phyloP scores from a whole-genome alignment of 75 land plant genomes.

The Pseudotsuga menziesii region DNA sequence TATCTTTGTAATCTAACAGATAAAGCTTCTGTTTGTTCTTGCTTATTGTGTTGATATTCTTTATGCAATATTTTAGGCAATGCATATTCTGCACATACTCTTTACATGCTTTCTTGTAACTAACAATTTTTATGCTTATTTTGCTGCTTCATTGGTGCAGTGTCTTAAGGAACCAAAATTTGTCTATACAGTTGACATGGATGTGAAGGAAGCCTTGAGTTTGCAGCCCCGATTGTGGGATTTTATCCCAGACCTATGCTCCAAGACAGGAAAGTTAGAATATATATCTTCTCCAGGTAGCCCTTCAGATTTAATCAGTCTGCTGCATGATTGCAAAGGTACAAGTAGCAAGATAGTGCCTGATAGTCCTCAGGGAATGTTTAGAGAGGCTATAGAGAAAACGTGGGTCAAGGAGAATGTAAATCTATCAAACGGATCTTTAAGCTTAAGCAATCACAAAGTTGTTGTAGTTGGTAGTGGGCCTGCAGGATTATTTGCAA shows the following conservation, averaged over 20 bases:
- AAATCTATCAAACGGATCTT: background rate
- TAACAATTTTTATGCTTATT: background rate
- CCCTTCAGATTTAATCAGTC: constrained; percentile 33
- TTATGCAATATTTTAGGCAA: background rate
- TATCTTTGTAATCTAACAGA: background rate
- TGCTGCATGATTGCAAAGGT: constrained; percentile 19
- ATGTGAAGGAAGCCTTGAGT: constrained; percentile 51
- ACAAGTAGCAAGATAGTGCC: background rate
- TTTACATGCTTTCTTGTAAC: background rate
- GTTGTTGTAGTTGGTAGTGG: constrained; percentile 96
- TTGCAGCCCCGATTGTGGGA: constrained; percentile 58
- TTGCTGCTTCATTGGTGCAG: constrained; percentile 24
- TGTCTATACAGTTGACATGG: constrained; percentile 88
- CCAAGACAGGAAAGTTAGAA: constrained; percentile 64
- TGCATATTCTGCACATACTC: background rate
- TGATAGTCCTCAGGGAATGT: background rate
- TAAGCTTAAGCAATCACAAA: constrained; percentile 34
- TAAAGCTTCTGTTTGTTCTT: background rate
- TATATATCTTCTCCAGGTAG: constrained; percentile 26
- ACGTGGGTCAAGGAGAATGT: background rate
- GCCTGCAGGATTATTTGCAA: constrained; percentile 93
- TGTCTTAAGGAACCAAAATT: constrained; percentile 74
- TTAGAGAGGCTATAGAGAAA: background rate
- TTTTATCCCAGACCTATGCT: constrained; percentile 57
- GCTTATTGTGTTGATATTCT: background rate